phyloP scores from a whole-genome alignment of 129 eudicot genomes.

The Mikania micrantha region DNA sequence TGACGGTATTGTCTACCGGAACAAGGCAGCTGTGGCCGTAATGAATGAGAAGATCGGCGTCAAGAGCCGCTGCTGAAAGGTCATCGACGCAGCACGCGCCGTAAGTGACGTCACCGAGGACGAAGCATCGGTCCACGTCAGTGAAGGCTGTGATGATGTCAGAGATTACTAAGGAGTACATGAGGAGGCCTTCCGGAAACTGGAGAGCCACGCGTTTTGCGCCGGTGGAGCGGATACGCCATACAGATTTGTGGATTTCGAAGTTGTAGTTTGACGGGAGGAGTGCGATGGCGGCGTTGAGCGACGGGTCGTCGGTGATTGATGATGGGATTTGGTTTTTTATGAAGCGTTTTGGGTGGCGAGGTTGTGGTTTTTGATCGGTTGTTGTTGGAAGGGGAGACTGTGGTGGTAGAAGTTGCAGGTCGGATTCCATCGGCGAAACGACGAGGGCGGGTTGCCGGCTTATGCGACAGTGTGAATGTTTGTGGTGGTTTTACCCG shows the following conservation, averaged over 20 bases:
- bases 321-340: constrained; percentile 85
- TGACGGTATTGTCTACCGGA: constrained; percentile 68
- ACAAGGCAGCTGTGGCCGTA: constrained; percentile 91
- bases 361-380: constrained; percentile 10
- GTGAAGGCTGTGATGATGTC: constrained; percentile 83
- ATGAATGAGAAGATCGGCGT: constrained; percentile 71
- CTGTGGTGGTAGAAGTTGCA: constrained; percentile 13
- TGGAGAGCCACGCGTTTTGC: constrained; percentile 76
- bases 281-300: constrained; percentile 78
- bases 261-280: constrained; percentile 87
- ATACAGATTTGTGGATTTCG: constrained; percentile 80
- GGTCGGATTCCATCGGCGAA: constrained; percentile 24
- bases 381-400: not conserved
- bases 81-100: constrained; percentile 97
- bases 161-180: constrained; percentile 78
- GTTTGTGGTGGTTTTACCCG: too few relatives aligned
- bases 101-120: constrained; percentile 89
- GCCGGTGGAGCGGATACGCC: constrained; percentile 57
- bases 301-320: constrained; percentile 52
- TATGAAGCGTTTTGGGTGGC: constrained; percentile 75
- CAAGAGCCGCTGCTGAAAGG: constrained; percentile 69
- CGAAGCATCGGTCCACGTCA: constrained; percentile 40
- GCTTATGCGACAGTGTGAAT: too few relatives aligned
- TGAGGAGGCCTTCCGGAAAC: constrained; percentile 91
- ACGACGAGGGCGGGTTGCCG: not conserved